phyloP scores from a whole-genome alignment of 805 yeast species.

The Saccharomycopsis amapae region DNA sequence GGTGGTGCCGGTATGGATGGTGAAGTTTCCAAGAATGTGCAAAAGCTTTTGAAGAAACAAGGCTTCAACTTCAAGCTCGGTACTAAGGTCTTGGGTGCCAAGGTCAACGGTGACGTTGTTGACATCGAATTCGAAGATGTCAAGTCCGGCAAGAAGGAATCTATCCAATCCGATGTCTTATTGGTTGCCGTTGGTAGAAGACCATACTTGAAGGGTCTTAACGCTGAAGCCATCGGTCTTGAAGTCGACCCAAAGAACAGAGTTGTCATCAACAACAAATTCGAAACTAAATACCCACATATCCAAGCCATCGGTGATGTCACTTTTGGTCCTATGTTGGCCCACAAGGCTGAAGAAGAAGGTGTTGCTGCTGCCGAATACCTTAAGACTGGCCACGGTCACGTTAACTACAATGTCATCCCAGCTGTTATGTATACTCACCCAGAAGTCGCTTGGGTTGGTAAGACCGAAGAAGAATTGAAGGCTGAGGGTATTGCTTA shows the following conservation, averaged over 20 bases:
- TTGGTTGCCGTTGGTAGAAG: conserved; percentile 98
- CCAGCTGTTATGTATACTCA: conserved; percentile 99
- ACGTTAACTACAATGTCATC: conserved; percentile 94
- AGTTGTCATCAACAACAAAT: conserved; percentile 88
- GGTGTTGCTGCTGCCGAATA: conserved; percentile 98
- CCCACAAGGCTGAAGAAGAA: conserved; percentile 99
- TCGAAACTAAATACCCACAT: conserved; percentile 85
- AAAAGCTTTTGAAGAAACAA: conserved; percentile 87
- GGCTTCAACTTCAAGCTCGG: conserved; percentile 90
- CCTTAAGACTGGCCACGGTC: conserved; percentile 91
- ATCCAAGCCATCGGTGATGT: conserved; percentile 98
- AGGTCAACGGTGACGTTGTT: conserved; percentile 71
- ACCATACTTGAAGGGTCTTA: conserved; percentile 87
- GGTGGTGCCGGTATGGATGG: conserved; percentile 96
- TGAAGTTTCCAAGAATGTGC: conserved; percentile 86
- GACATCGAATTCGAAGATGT: conserved; percentile 82
- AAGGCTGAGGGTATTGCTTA: conserved; percentile 87
- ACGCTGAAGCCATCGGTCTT: conserved; percentile 81
- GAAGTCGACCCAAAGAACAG: conserved; percentile 91
- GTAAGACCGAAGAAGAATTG: conserved; percentile 90
- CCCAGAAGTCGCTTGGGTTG: conserved; percentile 99
- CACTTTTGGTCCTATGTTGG: conserved; percentile 98
- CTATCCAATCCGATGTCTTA: conserved; percentile 83
- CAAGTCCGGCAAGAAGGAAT: conserved; percentile 74
- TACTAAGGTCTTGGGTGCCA: conserved; percentile 85